Percentiles rank a stretch among this genome's conserved stretches.
phyloP scores from a whole-genome alignment of 2,329 filamentous ascomycete species.

The Fusarium odoratissimum region DNA sequence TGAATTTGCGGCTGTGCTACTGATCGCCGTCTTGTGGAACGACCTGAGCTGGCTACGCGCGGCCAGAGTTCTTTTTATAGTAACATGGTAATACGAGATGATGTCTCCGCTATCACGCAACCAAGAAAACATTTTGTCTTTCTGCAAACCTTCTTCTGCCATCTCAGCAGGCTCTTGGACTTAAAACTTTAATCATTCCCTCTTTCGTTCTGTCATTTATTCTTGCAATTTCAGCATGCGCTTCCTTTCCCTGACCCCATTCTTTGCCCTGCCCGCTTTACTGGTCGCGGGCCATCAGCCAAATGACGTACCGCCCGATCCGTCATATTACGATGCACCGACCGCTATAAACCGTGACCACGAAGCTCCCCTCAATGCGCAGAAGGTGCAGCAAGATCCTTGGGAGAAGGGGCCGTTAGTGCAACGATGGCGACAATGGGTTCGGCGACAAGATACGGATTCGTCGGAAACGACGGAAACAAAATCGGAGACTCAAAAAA shows the following conservation, averaged over 20 bases:
- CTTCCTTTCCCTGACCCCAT: background rate
- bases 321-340: background rate
- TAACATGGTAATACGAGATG: slow-evolving; percentile 4
- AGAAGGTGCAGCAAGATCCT: background rate
- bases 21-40: background rate
- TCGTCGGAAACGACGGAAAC: background rate
- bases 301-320: background rate
- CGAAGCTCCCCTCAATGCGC: background rate
- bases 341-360: background rate
- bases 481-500: background rate
- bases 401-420: background rate
- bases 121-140: background rate
- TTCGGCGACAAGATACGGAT: slow-evolving; percentile 14
- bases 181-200: too few species aligned
- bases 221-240: background rate
- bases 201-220: background rate
- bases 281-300: background rate
- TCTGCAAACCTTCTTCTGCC: background rate
- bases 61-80: slow-evolving; percentile 26
- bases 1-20: background rate
- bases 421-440: slow-evolving; percentile 19
- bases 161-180: background rate
- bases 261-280: background rate
- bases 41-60: slow-evolving; percentile 11
- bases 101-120: slow-evolving; percentile 1